Evolutionary conservation across 2,329 filamentous ascomycete genomes (phyloP).

Genomic region (Dactylellina cionopaga): DNA sequence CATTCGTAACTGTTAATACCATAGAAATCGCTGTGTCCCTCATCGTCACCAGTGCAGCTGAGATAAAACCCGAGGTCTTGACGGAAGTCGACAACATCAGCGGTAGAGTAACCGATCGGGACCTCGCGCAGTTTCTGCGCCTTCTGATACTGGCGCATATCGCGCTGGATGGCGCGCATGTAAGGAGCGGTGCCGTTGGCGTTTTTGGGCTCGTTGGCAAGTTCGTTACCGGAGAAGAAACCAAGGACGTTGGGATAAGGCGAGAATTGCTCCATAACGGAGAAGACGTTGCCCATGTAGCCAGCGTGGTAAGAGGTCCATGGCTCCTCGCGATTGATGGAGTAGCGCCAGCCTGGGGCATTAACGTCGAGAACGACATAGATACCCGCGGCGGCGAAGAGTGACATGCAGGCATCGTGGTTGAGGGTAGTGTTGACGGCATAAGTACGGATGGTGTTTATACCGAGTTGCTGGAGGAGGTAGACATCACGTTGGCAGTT

Average conservation of each 20-base stretch:
- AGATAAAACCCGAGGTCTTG: constrained; percentile 57
- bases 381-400: constrained; percentile 57
- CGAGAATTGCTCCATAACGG: constrained; percentile 74
- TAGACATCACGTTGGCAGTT: constrained; percentile 57
- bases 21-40: constrained; percentile 62
- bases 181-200: constrained; percentile 63
- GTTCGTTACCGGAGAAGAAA: constrained; percentile 75
- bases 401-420: constrained; percentile 57
- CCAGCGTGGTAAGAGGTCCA: constrained; percentile 57
- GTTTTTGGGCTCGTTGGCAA: constrained; percentile 73
- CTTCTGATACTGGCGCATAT: constrained; percentile 75
- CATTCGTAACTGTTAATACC: constrained; percentile 72
- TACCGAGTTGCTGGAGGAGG: constrained; percentile 61
- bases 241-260: constrained; percentile 72
- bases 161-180: constrained; percentile 71
- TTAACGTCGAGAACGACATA: constrained; percentile 54
- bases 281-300: constrained; percentile 57
- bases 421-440: constrained; percentile 56
- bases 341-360: constrained; percentile 45
- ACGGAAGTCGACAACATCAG: constrained; percentile 70
- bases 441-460: constrained; percentile 64
- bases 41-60: constrained; percentile 61
- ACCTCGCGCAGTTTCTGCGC: constrained; percentile 69
- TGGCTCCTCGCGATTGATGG: constrained; percentile 55
- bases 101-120: constrained; percentile 75